Base-by-base conservation (phyloP, 768 basidiomycete species). In the Terana coerulea region DNA sequence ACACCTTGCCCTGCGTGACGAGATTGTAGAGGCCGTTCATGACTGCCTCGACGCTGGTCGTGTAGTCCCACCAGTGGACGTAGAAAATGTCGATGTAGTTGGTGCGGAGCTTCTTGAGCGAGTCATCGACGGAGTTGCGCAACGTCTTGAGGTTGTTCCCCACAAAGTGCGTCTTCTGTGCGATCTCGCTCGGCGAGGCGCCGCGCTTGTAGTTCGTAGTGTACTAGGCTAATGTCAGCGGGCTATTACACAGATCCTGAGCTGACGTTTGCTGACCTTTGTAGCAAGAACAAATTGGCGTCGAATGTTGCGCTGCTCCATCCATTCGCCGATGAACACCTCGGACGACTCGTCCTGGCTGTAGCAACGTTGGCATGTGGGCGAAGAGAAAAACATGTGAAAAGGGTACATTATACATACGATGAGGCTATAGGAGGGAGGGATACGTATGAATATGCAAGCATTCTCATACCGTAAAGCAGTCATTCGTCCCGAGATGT, bases 31-130 rank as follows among this genome's bases (percentile, higher is more conserved):
- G 59, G 8, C 52, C 51, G 28, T 69, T 67, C 74, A 77, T 75
- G 35, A 76, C 48, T 54, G 75, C 75, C 40, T 67, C 66, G 37
- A 77, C 64, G 15, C 63, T 61, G 17, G 71, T 71, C 1, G 69
- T 55, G 52, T 67, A 73, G 54, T 75, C 74, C 74, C 73, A 67
- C 61, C 64, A 70, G 56, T 81, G 80, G 5, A 80, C 58, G 51
- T 82, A 81, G 28, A 81, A 61, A 40, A 83, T 72, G 55, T 82
- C 80, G 58, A 82, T 73, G 59, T 77, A 86, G 14, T 73, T 67
- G 0, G 82, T 84, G 40, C 79, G 66, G 21, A 86, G 70, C 52
- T 80, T 83, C 53, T 68, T 68, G 47, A 77, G 63, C 29, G 66
- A 69, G 1, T 61, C 65, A n/a, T 67, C 65, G 5, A 72, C 60